Base-by-base conservation (phyloP, 2,329 filamentous ascomycete species). In the Cladophialophora chaetospira region DNA sequence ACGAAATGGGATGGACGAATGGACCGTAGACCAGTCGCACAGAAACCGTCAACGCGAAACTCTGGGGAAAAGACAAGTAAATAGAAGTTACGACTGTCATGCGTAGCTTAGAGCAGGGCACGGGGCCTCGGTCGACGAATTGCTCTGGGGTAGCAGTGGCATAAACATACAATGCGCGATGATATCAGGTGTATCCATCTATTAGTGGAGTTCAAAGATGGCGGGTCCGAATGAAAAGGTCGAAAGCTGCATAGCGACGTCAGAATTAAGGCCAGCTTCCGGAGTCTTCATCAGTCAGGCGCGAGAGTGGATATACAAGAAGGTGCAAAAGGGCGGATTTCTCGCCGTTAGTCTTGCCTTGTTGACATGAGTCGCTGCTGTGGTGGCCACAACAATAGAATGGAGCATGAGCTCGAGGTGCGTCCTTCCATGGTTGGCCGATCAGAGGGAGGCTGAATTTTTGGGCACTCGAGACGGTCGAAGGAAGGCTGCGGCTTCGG, bases 181-280 rank as follows among this genome's bases (percentile, higher is more conserved):
- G 51, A 59, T 59, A 55, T 55, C 52, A 59, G 49, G 17, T 26
- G 53, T 53, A 36, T 55, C 53, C 53, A 55, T 55, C 53, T 26
- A n/a, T n/a, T n/a, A 28, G 38, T 44, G 50, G 42, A 53, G 50
- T 28, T 17, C 25, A n/a, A 21, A 15, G 50, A 35, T n/a, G 40
- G 19, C 26, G 50, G 19, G 13, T 25, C 9, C 50, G 50, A 45
- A 45, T 45, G 21, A 53, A 53, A 45, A 53, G 38, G 15, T 40
- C 13, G 26, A 21, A 26, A 23, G 40, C 38, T 43, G 50, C 50
- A 53, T n/a, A 23, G 45, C 38, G 50, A 53, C 50, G 50, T 44
- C 42, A 44, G 42, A 10, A 38, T 21, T 17, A 53, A 6, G 38
- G 13, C 35, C 50, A 35, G 42, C 50, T 53, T 44, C 21, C 23